These are phyloP conservation scores for Rosa hybrid DNA, from an alignment of 331 rosid species.

Conservation along the genomic window DNA sequence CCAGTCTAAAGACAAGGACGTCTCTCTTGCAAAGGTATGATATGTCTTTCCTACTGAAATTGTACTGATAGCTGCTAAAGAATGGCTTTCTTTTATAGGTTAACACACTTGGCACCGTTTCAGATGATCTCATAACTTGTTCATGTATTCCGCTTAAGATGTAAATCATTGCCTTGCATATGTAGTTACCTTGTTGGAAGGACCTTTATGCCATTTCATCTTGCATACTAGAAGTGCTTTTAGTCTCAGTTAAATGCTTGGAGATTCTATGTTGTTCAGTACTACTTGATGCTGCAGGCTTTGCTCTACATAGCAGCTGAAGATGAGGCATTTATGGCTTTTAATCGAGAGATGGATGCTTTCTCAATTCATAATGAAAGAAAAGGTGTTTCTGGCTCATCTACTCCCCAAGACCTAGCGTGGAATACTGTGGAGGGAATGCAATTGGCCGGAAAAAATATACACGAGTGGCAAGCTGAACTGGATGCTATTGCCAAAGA, in stretches of 20 bases:
- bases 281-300: constrained; percentile 7
- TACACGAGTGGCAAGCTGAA: constrained; percentile 15
- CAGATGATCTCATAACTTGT: not conserved
- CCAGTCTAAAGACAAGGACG: not conserved
- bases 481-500: constrained; percentile 22
- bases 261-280: not conserved
- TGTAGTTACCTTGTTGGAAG: not conserved
- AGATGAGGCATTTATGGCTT: constrained; percentile 14
- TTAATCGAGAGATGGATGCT: constrained; percentile 17
- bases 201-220: not conserved
- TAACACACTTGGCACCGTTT: not conserved
- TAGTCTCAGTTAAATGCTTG: not conserved
- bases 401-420: not conserved
- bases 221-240: not conserved
- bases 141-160: too few species aligned
- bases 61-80: not conserved
- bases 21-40: constrained; percentile 16
- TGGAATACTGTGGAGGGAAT: constrained; percentile 11
- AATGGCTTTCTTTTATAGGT: not conserved
- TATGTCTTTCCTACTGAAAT: not conserved
- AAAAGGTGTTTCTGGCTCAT: not conserved
- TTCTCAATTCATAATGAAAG: not conserved
- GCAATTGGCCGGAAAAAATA: constrained; percentile 3
- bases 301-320: constrained; percentile 20
- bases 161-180: too few species aligned